A percentile compares a stretch with the other conserved stretches of the same genome.
These are phyloP conservation scores for Alternaria dauci DNA, from an alignment of 2,329 filamentous ascomycete genomes.

Conservation along the genomic window DNA sequence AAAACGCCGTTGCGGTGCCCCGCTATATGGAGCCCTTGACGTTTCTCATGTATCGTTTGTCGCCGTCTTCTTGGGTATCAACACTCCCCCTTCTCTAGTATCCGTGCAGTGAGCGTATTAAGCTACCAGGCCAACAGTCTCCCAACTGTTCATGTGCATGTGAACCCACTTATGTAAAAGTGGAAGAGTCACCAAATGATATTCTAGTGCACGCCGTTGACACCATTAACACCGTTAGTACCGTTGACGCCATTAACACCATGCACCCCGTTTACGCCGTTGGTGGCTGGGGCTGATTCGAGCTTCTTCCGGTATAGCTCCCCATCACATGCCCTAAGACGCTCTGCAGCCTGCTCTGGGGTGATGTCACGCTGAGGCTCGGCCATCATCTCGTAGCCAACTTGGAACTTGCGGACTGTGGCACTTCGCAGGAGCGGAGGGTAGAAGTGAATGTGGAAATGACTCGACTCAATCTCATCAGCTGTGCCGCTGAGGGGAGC, in stretches of 20 bases:
- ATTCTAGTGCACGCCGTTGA: constrained; percentile 7
- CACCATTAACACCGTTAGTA: constrained; percentile 28
- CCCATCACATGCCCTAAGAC: constrained; percentile 77
- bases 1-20: neutral
- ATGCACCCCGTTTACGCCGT: constrained; percentile 31
- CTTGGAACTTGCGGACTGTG: constrained; percentile 93
- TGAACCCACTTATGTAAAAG: neutral
- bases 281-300: constrained; percentile 21
- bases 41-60: constrained; percentile 6
- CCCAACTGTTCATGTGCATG: constrained; percentile 3
- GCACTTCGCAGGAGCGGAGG: constrained; percentile 91
- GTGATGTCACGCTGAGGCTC: constrained; percentile 99
- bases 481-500: constrained; percentile 82
- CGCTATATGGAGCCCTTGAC: neutral
- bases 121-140: neutral
- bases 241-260: constrained; percentile 23
- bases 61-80: constrained; percentile 3
- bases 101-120: neutral
- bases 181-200: neutral
- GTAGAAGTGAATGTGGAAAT: constrained; percentile 98
- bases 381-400: constrained; percentile 95
- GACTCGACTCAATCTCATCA: constrained; percentile 85
- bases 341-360: constrained; percentile 88
- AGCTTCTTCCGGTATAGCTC: constrained; percentile 79
- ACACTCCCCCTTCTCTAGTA: neutral